Evolutionary conservation across 345 rosid species (phyloP), one percentile per base, ranked within the genome.

Genomic region (Luvunga scandens): DNA sequence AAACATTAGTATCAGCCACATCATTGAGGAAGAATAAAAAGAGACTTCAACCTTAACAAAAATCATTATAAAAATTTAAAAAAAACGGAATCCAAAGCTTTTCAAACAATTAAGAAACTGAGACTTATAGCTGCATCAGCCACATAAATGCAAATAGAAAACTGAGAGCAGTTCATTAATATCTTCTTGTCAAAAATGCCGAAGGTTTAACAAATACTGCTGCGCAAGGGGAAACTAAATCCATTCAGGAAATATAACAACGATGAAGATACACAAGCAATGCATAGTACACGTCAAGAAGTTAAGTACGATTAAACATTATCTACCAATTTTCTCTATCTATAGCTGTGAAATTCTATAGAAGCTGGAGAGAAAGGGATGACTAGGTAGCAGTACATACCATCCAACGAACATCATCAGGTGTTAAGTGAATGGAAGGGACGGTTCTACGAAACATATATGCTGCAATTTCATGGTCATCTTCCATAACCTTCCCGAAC

Each of bases 361-460:
- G 28, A 72, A 38, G 14, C 61, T 10, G 50, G n/a, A 67, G 7
- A 67, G 25, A 45, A 75, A 73, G 42, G 6, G 30, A 62, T 39
- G 50, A 38, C 70, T 48, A 45, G 79, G 33, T 16, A 31, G 42
- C 59, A 72, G 39, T 39, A 73, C 82, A 72, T 90, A 96, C 99
- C 99, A 94, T 96, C 99, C 97, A 94, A 60, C 98, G 98, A 79
- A 91, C 91, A 83, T 96, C 99, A 75, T 94, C 98, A 36, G 98
- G 86, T 55, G 98, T 90, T 77, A 96, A 77, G 82, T 96, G 95
- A 81, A 87, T 79, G 2, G 91, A 89, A 81, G 99, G 98, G 81
- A 96, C 97, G 7, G 98, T 96, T 77, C 99, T 85, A 2, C 98
- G 97, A 69, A 96, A 96, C 99, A 94, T 96, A 79, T 91, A 96